Evolutionary conservation across 2,329 filamentous ascomycete species (phyloP), one percentile per base, ranked within the genome.

Genomic region (Ophiocordyceps polyrhachis-furcata): DNA sequence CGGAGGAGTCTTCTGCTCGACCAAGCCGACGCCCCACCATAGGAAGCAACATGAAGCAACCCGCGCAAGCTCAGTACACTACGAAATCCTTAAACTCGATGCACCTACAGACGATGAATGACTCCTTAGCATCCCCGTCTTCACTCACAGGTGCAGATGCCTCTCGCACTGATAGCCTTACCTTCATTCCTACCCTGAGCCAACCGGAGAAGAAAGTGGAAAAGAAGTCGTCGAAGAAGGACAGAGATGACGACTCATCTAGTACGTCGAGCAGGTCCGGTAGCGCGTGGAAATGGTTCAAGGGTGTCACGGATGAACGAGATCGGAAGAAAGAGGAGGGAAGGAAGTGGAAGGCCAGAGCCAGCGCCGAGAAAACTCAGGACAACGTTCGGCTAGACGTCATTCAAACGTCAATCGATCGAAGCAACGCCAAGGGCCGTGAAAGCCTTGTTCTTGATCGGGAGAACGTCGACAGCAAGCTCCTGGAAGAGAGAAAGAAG

Each of bases 361-460:
- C 60, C 13, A 63, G 67, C 11, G 60, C 62, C 1, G 68, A 83
- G 51, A 76, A 73, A 52, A 61, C 66, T 1, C 80, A 88, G 50
- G 88, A 94, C 54, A 87, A 80, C 52, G 81, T 83, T 19, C 77
- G 89, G 28, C 69, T 95, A 25, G 89, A 96, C 54, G 75, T 93
- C 20, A 68, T 94, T 20, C 88, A 95, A 56, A 83, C 76, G 35
- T 93, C 88, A 0, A 88, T 93, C 56, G 89, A 96, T 43, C 74
- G 69, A 40, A 67, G 62, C 11, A 67, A 71, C 2, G 69, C 68
- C 28, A 77, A 73, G 51, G 81, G 81, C 3, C 78, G 89, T 13
- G 89, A 95, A 60, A 93, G 85, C 54, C 63, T 94, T 20, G 73
- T 93, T 1, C 62, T 94, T 38, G 87, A 95, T 53, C 80, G 88